phyloP scores from a whole-genome alignment of 331 rosid genomes.

The Telfairia occidentalis region DNA sequence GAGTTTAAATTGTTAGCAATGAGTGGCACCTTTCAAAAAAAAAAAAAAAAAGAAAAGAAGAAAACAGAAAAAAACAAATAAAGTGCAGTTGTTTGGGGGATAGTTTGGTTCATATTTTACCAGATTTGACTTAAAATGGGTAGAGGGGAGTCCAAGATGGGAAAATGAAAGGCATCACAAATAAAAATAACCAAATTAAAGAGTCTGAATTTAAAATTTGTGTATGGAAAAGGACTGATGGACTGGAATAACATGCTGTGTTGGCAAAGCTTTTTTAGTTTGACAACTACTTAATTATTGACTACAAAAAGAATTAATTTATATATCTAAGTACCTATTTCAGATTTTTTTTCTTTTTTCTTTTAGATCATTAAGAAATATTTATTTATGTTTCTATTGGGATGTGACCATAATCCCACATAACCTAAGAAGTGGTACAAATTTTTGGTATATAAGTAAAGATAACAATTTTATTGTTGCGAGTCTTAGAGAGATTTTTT shows the following conservation, averaged over 20 bases:
- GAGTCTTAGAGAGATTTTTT: too few relatives aligned
- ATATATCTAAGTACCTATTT: neutral
- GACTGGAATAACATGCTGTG: constrained; percentile 5
- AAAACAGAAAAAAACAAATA: neutral
- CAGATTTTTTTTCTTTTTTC: neutral
- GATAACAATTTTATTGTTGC: too few relatives aligned
- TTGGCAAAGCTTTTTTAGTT: neutral
- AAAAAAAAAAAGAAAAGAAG: neutral
- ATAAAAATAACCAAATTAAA: too few relatives aligned
- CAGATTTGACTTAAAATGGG: neutral
- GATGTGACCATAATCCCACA: too few relatives aligned
- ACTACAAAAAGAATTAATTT: neutral
- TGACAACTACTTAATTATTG: neutral
- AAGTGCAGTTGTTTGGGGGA: neutral
- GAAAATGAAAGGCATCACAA: neutral
- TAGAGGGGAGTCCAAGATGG: neutral
- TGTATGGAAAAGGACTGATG: neutral
- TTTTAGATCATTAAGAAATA: neutral
- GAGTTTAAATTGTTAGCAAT: neutral
- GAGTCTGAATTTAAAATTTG: neutral
- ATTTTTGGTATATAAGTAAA: too few relatives aligned
- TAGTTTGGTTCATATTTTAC: neutral
- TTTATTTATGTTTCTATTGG: neutral
- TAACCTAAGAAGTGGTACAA: too few relatives aligned
- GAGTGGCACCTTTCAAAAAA: neutral